Conservation (phyloP, 169 alveolate genomes). For the Eimeria maxima region DNA sequence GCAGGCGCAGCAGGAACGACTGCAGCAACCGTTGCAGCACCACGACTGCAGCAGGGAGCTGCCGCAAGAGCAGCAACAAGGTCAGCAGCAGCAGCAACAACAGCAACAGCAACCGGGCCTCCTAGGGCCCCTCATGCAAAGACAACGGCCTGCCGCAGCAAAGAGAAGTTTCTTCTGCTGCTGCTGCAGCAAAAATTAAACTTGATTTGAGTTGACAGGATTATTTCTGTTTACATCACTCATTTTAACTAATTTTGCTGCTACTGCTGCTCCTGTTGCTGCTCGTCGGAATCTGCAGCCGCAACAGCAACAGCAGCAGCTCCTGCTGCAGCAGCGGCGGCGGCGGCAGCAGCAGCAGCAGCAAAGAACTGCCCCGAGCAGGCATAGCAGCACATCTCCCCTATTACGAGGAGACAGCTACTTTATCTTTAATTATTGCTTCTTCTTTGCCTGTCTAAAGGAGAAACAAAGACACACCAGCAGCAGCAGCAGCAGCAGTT, state of each 20-base stretch:
- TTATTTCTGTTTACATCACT: neutral
- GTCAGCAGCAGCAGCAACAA: neutral
- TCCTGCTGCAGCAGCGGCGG: slow-evolving; percentile 11
- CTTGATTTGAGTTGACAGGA: neutral
- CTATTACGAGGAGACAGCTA: neutral
- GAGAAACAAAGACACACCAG: neutral
- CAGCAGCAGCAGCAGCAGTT: neutral
- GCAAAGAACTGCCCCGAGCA: too few species aligned
- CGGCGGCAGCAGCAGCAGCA: too few species aligned
- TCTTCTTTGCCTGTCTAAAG: neutral
- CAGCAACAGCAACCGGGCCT: slow-evolving; percentile 38
- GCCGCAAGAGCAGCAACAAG: neutral
- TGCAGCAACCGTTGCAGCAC: neutral
- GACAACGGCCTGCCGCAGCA: neutral
- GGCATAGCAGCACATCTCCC: neutral
- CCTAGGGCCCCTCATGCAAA: slow-evolving; percentile 28
- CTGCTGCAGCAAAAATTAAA: neutral
- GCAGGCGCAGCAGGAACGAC: neutral
- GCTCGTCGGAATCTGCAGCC: neutral
- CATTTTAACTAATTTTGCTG: neutral
- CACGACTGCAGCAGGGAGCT: too few species aligned
- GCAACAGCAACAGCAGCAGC: slow-evolving; percentile 29
- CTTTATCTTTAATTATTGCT: neutral
- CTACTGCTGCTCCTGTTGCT: slow-evolving; percentile 1
- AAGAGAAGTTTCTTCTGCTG: neutral